Evolutionary conservation across 306 rosid species (phyloP).

Genomic region (Ormosia emarginata): DNA sequence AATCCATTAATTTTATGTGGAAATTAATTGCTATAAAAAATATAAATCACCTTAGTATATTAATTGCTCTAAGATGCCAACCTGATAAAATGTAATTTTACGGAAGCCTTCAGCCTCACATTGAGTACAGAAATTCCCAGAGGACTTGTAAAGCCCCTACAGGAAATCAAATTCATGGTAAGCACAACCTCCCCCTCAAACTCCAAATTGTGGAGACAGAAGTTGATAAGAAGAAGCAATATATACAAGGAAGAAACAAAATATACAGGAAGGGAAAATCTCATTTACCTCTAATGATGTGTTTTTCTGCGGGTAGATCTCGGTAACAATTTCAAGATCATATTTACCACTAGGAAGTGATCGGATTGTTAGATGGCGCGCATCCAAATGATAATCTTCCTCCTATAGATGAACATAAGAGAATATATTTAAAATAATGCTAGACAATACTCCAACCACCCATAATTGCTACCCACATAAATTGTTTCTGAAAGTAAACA

Average conservation of each 20-base stretch:
- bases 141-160: slow-evolving; percentile 89
- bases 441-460: slow-evolving; percentile 16
- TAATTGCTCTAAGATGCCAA: slow-evolving; percentile 23
- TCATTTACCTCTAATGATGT: slow-evolving; percentile 83
- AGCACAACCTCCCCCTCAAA: neutral
- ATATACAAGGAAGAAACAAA: neutral
- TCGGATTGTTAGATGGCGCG: slow-evolving; percentile 63
- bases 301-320: slow-evolving; percentile 78
- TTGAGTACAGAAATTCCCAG: slow-evolving; percentile 97
- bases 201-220: neutral
- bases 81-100: slow-evolving; percentile 94
- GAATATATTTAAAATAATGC: slow-evolving; percentile 1
- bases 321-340: slow-evolving; percentile 72
- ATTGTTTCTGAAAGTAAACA: slow-evolving; percentile 12
- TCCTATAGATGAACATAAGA: slow-evolving; percentile 43
- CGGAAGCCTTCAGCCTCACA: slow-evolving; percentile 99
- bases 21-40: slow-evolving; percentile 14
- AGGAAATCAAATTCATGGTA: slow-evolving; percentile 33
- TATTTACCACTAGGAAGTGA: slow-evolving; percentile 74
- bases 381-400: slow-evolving; percentile 61
- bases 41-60: neutral
- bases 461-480: neutral
- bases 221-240: neutral
- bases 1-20: slow-evolving; percentile 25
- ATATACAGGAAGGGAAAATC: neutral